Conservation (phyloP, 129 eudicot species). For the Centrapalus pauciflorus region DNA sequence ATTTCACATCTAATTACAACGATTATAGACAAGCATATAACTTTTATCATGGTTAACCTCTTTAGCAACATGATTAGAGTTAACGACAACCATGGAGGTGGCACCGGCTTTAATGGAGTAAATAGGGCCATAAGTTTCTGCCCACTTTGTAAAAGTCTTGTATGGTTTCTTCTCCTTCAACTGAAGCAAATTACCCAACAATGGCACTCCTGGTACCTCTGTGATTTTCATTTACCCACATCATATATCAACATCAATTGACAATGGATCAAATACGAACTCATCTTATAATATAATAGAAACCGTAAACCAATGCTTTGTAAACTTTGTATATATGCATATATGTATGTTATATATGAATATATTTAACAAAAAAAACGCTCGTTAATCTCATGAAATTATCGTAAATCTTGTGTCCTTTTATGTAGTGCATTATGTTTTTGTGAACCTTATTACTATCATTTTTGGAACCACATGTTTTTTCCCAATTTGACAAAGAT, state of each 20-base stretch:
- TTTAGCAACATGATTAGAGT: slow-evolving; percentile 53
- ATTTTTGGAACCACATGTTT: background rate
- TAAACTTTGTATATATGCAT: too few species aligned
- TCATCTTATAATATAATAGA: background rate
- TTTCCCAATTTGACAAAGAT: background rate
- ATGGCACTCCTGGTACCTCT: slow-evolving; percentile 43
- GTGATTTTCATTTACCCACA: background rate
- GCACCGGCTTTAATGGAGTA: slow-evolving; percentile 72
- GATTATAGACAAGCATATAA: background rate
- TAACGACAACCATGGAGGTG: slow-evolving; percentile 53
- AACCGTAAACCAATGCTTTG: too few species aligned
- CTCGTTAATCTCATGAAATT: too few species aligned
- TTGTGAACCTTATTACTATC: background rate
- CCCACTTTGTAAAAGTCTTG: slow-evolving; percentile 69
- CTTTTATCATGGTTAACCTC: slow-evolving; percentile 33
- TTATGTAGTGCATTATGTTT: too few species aligned
- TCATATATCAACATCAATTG: too few species aligned
- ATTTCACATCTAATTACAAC: background rate
- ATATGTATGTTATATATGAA: too few species aligned
- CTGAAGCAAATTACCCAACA: slow-evolving; percentile 41
- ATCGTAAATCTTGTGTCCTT: too few species aligned
- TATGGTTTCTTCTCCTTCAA: slow-evolving; percentile 55
- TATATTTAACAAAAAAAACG: too few species aligned
- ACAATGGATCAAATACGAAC: too few species aligned
- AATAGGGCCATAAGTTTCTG: slow-evolving; percentile 74